These are phyloP conservation scores for Lentinula detonsa DNA, from an alignment of 768 basidiomycete species.

Conservation along the genomic window DNA sequence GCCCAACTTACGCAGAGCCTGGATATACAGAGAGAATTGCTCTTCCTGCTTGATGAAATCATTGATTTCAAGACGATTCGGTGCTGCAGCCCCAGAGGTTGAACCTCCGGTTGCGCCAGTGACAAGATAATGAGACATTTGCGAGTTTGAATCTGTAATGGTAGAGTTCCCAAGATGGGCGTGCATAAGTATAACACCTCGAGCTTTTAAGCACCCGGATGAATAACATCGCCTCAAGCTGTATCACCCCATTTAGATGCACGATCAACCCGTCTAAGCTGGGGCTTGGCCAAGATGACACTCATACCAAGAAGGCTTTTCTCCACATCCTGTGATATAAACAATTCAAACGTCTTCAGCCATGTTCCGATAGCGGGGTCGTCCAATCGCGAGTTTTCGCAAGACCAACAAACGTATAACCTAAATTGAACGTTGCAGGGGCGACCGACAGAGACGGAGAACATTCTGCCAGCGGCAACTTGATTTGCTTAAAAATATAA, in stretches of 20 bases:
- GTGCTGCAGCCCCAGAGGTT: constrained; percentile 12
- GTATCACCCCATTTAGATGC: neutral
- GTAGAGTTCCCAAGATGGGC: neutral
- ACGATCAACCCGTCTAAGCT: neutral
- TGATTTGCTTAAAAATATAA: too few species aligned
- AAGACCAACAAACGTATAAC: too few species aligned
- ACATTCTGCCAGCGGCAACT: too few species aligned
- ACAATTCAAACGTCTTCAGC: too few species aligned
- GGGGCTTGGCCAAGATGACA: neutral
- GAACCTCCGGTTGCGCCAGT: constrained; percentile 13
- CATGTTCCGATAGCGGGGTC: too few species aligned
- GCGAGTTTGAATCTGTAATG: neutral
- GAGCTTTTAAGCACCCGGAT: neutral
- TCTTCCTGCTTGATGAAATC: constrained; percentile 34
- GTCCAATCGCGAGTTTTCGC: too few species aligned
- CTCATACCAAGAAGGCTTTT: too few species aligned
- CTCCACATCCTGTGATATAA: too few species aligned
- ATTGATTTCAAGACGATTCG: constrained; percentile 38
- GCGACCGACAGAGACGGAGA: too few species aligned
- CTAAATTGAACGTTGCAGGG: too few species aligned
- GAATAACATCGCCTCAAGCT: neutral
- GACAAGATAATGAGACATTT: constrained; percentile 14
- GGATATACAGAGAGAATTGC: constrained; percentile 45
- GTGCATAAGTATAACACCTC: neutral
- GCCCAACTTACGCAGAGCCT: constrained; percentile 36